Evolutionary conservation across 805 yeast genomes (phyloP).

Genomic region (Sungouiella thailandica): DNA sequence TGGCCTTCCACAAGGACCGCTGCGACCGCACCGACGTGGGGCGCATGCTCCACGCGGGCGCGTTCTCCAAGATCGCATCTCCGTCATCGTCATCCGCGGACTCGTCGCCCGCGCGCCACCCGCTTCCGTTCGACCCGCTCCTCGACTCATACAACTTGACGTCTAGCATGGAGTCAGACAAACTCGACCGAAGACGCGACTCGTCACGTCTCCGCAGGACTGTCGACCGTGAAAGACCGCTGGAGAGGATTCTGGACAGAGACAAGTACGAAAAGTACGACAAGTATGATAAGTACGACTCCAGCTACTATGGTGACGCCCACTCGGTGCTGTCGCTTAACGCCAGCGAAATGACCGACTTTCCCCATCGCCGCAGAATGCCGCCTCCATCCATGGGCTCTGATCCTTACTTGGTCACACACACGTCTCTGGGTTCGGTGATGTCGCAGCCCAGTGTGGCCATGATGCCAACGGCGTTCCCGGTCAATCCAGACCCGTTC

Average conservation of each 20-base stretch:
- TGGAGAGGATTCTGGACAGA: too few relatives aligned
- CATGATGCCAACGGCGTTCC: slow-evolving; percentile 4
- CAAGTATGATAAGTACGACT: too few relatives aligned
- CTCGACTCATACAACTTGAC: neutral
- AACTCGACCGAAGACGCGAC: too few relatives aligned
- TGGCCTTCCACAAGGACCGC: slow-evolving; percentile 30
- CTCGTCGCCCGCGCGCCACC: slow-evolving; percentile 1
- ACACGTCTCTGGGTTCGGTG: neutral
- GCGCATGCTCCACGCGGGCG: slow-evolving; percentile 2
- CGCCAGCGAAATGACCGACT: neutral
- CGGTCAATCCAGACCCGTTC: slow-evolving; percentile 23
- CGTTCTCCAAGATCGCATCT: neutral
- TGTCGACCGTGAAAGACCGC: too few relatives aligned
- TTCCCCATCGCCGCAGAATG: neutral
- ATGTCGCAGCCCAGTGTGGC: neutral
- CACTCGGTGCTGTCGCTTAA: neutral
- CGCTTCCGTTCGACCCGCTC: neutral
- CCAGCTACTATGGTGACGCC: neutral
- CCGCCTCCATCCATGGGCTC: neutral
- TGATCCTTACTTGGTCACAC: slow-evolving; percentile 2
- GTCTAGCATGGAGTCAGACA: neutral
- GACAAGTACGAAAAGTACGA: too few relatives aligned
- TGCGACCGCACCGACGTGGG: slow-evolving; percentile 28
- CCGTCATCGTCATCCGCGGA: slow-evolving; percentile 1
- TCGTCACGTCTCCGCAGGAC: too few relatives aligned